Base-by-base conservation (phyloP, 768 basidiomycete species). In the Pulveroboletus frians region DNA sequence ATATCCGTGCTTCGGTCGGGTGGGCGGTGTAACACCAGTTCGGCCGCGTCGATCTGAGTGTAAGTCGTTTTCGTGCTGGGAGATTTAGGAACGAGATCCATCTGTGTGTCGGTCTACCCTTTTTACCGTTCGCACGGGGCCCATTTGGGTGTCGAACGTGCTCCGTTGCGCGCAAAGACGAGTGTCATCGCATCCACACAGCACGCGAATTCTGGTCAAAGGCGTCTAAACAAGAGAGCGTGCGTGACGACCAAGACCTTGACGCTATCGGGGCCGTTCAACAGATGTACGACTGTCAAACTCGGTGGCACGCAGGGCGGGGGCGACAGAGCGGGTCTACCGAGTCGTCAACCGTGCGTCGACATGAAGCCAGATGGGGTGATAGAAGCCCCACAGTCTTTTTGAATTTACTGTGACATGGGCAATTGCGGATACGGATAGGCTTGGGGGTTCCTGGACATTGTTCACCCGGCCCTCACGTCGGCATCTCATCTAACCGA, bases 41-140 rank as follows among this genome's bases (percentile, higher is more conserved):
- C 30, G 26, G 29, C 10, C 11, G 14, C 21, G 57, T 46, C 61
- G 46, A 60, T 63, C 51, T 30, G 36, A 41, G 37, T 52, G 40
- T 37, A 9, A 35, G 43, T n/a, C 17, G 13, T 37, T 40, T 23
- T 53, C 29, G 42, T 27, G 30, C 11, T 31, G 30, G 10, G 30
- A 31, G 31, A 8, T 23, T 2, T 6, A 39, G 31, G 15, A 23
- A 27, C 10, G 39, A 58, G 49, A 59, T 59, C 49, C 43, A 61
- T 26, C 23, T 26, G 23, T 26, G 4, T 26, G 23, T 26, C 23
- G 23, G 23, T 4, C 6, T 4, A 6, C 23, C 4, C 23, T 6
- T 4, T 31, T 43, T 45, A 39, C 39, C 50, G 51, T 32, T 47
- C 32, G 18, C 39, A 29, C 27, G 23, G 6, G 9, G 18, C 8